Percentiles rank a stretch among this genome's conserved stretches.
Evolutionary conservation across 495 filamentous ascomycete genomes (phyloP).

Genomic region (Hypomontagnella monticulosa): DNA sequence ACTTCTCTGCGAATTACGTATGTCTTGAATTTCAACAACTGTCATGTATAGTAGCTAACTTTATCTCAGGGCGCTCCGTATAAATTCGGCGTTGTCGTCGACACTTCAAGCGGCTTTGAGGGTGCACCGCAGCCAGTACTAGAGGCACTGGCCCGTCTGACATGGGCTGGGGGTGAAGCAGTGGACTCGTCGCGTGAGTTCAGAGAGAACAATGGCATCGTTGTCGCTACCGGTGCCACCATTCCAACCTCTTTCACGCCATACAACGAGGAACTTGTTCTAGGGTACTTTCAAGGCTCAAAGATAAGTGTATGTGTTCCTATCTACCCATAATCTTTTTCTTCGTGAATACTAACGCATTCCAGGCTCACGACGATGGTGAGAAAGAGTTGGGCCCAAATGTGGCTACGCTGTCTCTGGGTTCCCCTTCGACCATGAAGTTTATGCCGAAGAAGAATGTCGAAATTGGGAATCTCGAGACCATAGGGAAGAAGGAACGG

Average conservation of each 20-base stretch:
- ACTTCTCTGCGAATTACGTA: conserved; percentile 80
- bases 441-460: conserved; percentile 73
- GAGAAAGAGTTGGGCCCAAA: conserved; percentile 78
- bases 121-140: conserved; percentile 68
- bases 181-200: conserved; percentile 46
- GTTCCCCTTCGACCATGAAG: conserved; percentile 71
- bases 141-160: conserved; percentile 66
- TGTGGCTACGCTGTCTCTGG: conserved; percentile 79
- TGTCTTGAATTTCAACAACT: conserved; percentile 37
- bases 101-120: conserved; percentile 66
- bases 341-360: conserved; percentile 37
- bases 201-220: conserved; percentile 1
- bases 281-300: conserved; percentile 79
- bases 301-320: conserved; percentile 70
- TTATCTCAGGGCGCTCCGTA: conserved; percentile 77
- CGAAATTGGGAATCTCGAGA: conserved; percentile 52
- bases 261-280: conserved; percentile 79
- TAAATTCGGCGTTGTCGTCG: conserved; percentile 77
- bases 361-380: conserved; percentile 86
- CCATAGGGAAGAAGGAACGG: conserved; percentile 41
- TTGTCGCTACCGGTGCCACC: conserved; percentile 2
- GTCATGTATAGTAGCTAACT: conserved; percentile 23
- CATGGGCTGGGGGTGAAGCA: conserved; percentile 67
- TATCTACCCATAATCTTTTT: not conserved
- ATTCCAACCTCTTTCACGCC: conserved; percentile 42